Percentiles rank a stretch among this genome's conserved stretches.
Conservation (phyloP, 176 grass and related monocot species). For the Echinochloa phyllopogon region DNA sequence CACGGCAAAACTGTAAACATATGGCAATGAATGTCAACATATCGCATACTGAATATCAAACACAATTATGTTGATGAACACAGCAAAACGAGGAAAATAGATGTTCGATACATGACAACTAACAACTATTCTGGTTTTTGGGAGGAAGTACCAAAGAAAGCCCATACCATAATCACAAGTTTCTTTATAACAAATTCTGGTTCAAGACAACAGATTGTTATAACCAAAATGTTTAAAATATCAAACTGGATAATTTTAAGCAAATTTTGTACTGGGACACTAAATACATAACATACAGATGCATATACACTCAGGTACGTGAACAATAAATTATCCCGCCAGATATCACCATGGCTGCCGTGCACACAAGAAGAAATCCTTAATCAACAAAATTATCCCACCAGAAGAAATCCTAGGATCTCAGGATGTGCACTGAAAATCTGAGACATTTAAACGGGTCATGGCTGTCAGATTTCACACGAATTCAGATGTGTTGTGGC, state of each 20-base stretch:
- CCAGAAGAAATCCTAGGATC: neutral
- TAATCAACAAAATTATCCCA: too few species aligned
- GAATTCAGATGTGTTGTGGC: neutral
- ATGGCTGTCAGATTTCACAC: neutral
- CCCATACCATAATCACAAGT: neutral
- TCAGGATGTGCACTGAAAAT: neutral
- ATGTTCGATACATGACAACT: neutral
- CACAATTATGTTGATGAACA: neutral
- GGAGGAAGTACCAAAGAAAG: neutral
- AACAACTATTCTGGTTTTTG: neutral
- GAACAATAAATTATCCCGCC: neutral
- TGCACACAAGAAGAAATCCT: neutral
- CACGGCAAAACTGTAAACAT: neutral
- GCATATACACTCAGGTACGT: neutral
- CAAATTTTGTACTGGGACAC: neutral
- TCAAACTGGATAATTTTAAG: neutral
- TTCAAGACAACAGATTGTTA: neutral
- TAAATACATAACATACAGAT: conserved; percentile 4
- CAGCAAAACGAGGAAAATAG: neutral
- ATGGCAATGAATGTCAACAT: neutral
- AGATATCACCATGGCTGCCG: neutral
- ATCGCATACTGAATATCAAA: neutral
- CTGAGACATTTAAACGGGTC: too few species aligned
- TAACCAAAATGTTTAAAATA: neutral
- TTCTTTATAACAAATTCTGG: neutral